Evolutionary conservation across 805 yeast species (phyloP).

Genomic region (Tetrapisispora fleetii): DNA sequence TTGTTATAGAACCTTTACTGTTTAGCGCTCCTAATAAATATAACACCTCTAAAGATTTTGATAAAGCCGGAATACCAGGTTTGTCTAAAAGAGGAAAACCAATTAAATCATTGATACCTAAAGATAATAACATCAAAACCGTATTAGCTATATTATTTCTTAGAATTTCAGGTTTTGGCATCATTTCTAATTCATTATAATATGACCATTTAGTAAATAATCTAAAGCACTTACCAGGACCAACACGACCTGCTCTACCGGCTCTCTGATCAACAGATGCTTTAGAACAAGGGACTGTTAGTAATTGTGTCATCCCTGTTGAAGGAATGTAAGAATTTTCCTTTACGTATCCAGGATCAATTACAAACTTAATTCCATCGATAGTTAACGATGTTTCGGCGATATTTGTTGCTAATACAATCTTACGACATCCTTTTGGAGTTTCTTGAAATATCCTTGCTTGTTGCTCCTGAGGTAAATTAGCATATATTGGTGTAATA

Average conservation of each 20-base stretch:
- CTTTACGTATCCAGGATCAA: slow-evolving; percentile 92
- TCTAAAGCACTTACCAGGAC: slow-evolving; percentile 92
- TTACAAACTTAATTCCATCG: slow-evolving; percentile 89
- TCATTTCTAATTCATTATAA: slow-evolving; percentile 61
- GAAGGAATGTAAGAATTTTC: slow-evolving; percentile 82
- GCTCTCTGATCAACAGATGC: slow-evolving; percentile 96
- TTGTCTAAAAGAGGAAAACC: slow-evolving; percentile 86
- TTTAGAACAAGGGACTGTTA: slow-evolving; percentile 80
- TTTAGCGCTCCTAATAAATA: slow-evolving; percentile 83
- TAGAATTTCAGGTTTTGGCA: slow-evolving; percentile 87
- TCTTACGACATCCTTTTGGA: slow-evolving; percentile 68
- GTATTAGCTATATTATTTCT: slow-evolving; percentile 73
- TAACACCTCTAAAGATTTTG: slow-evolving; percentile 69
- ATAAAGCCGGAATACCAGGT: slow-evolving; percentile 65
- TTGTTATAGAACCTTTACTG: slow-evolving; percentile 66
- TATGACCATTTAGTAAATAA: slow-evolving; percentile 68
- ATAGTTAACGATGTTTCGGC: slow-evolving; percentile 96
- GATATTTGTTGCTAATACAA: slow-evolving; percentile 89
- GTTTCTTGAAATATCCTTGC: slow-evolving; percentile 77
- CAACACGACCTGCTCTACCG: slow-evolving; percentile 97
- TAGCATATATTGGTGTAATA: slow-evolving; percentile 84
- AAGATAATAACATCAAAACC: slow-evolving; percentile 62
- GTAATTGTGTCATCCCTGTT: slow-evolving; percentile 79
- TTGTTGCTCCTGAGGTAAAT: slow-evolving; percentile 79
- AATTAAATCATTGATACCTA: slow-evolving; percentile 76